phyloP scores from a whole-genome alignment of 306 rosid genomes.

The Cicer cuneatum region DNA sequence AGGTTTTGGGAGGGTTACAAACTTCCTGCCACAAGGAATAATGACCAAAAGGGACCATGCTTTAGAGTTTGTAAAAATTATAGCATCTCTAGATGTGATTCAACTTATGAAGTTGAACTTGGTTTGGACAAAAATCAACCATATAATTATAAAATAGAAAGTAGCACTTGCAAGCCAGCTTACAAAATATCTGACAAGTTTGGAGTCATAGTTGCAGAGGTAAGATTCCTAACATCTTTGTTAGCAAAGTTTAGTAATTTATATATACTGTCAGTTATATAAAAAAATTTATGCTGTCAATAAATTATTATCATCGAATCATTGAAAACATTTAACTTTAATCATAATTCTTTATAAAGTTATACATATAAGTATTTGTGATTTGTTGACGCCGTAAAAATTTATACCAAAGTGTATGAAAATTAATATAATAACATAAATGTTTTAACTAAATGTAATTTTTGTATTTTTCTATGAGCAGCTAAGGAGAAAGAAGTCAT shows the following conservation, averaged over 20 bases:
- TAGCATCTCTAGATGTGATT: slow-evolving; percentile 50
- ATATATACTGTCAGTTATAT: no score
- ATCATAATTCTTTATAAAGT: no score
- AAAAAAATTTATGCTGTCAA: no score
- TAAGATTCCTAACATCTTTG: slow-evolving; percentile 26
- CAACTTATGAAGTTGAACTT: slow-evolving; percentile 53
- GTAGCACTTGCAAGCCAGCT: slow-evolving; percentile 49
- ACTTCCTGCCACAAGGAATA: slow-evolving; percentile 43
- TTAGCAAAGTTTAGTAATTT: slow-evolving; percentile 25
- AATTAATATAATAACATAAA: not conserved
- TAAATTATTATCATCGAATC: no score
- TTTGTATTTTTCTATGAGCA: slow-evolving; percentile 40
- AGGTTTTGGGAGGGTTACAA: slow-evolving; percentile 72
- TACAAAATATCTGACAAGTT: slow-evolving; percentile 61
- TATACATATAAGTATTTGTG: no score
- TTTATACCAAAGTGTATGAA: no score
- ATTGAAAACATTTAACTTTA: no score
- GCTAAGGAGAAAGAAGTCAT: slow-evolving; percentile 69
- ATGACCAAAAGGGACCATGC: slow-evolving; percentile 48
- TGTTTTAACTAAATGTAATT: not conserved
- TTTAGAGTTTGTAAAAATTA: slow-evolving; percentile 56
- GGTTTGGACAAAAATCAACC: slow-evolving; percentile 59
- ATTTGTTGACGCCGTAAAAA: no score
- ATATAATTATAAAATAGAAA: slow-evolving; percentile 54
- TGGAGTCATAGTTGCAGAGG: slow-evolving; percentile 69